Evolutionary conservation across 805 yeast genomes (phyloP).

Genomic region (Clavispora phyllophila): DNA sequence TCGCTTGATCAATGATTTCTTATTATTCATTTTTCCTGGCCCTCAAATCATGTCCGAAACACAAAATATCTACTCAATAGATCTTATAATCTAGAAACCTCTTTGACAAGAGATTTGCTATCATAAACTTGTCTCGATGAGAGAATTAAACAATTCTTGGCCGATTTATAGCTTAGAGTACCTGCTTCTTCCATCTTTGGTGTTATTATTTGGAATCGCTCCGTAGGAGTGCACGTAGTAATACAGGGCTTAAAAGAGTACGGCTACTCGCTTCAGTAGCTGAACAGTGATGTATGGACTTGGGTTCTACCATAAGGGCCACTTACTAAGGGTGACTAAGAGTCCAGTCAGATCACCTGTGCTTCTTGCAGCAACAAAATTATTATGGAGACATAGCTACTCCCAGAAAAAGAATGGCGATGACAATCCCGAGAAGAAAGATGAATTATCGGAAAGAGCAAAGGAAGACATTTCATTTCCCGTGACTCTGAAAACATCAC

Average conservation of each 20-base stretch:
- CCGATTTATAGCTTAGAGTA: too few species aligned
- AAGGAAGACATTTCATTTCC: slow-evolving; percentile 2
- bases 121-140: too few species aligned
- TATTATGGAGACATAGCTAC: not conserved
- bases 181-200: too few species aligned
- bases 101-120: too few species aligned
- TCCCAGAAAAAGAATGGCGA: not conserved
- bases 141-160: too few species aligned
- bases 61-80: too few species aligned
- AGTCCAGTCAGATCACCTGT: not conserved
- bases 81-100: too few species aligned
- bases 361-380: not conserved
- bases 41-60: too few species aligned
- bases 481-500: slow-evolving; percentile 6
- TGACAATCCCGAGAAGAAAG: not conserved
- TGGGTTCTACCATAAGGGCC: not conserved
- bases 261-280: not conserved
- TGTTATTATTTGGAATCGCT: too few species aligned
- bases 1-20: not conserved
- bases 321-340: not conserved
- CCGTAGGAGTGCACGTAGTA: too few species aligned
- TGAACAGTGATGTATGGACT: not conserved
- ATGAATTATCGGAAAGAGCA: not conserved
- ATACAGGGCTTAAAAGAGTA: too few species aligned
- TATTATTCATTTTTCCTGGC: too few species aligned